These are phyloP conservation scores for Oryza meridionalis DNA, from an alignment of 176 grass and related monocot genomes.

Conservation along the genomic window DNA sequence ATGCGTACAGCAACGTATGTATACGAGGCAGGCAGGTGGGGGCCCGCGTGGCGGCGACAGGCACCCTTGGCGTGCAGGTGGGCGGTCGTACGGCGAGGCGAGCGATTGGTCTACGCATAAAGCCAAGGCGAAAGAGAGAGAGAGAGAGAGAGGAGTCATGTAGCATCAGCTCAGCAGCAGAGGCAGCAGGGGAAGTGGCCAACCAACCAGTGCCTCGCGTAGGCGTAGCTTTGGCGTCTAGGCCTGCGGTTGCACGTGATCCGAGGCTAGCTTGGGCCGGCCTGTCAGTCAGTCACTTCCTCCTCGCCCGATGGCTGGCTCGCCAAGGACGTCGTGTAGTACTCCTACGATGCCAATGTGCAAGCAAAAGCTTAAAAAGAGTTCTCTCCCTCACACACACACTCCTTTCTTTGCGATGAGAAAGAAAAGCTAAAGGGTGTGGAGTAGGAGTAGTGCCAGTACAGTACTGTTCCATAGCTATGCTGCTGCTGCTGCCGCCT, in stretches of 20 bases:
- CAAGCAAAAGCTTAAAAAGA: no score
- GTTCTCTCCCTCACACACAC: no score
- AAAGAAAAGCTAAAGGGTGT: no score
- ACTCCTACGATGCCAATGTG: no score
- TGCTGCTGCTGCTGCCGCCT: no score
- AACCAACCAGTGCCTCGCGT: neutral
- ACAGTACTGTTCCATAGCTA: no score
- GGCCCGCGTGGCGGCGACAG: neutral
- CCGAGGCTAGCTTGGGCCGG: conserved; percentile 18
- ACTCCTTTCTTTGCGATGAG: no score
- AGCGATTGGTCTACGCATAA: neutral
- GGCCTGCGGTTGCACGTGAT: conserved; percentile 47
- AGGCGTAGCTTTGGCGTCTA: neutral
- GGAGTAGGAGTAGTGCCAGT: no score
- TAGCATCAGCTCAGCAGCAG: neutral
- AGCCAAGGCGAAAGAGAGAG: no score
- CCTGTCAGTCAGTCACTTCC: neutral
- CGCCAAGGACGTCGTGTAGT: no score
- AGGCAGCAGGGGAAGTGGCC: neutral
- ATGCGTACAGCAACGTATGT: neutral
- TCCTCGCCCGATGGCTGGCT: no score
- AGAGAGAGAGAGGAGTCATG: neutral
- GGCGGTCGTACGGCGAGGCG: neutral
- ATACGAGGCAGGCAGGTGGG: neutral
- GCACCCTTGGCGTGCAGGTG: no score